phyloP scores from a whole-genome alignment of 2,329 filamentous ascomycete genomes.

The Diaporthe velutina region DNA sequence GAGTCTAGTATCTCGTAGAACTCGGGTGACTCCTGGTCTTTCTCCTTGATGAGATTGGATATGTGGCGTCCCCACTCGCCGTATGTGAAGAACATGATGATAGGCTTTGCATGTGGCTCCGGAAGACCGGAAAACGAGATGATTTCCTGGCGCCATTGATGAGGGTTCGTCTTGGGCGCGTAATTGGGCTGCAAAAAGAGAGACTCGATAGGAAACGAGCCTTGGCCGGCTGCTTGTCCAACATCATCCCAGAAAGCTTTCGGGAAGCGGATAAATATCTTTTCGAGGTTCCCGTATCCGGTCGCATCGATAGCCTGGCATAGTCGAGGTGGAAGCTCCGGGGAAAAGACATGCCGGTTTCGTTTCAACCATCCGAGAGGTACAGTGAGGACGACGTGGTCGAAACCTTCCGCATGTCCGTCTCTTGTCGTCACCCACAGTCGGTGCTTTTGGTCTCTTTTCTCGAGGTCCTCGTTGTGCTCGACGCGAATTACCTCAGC shows the following conservation, averaged over 20 bases:
- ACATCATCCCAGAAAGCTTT: slow-evolving; percentile 44
- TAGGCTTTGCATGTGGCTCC: background rate
- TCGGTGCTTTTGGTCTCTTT: background rate
- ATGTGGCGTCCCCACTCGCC: background rate
- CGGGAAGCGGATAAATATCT: slow-evolving; percentile 47
- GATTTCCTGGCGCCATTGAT: slow-evolving; percentile 21
- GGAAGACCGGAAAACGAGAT: slow-evolving; percentile 15
- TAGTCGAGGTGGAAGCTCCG: slow-evolving; percentile 56
- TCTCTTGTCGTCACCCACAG: background rate
- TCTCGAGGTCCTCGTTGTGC: background rate
- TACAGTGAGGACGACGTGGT: slow-evolving; percentile 65
- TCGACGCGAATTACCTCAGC: background rate
- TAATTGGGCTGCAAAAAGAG: background rate
- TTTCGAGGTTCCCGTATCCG: slow-evolving; percentile 45
- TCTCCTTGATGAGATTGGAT: background rate
- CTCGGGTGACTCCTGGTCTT: background rate
- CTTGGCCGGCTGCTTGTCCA: background rate
- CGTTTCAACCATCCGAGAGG: slow-evolving; percentile 67
- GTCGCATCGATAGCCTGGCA: slow-evolving; percentile 57
- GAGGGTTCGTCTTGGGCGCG: background rate
- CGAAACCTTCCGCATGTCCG: slow-evolving; percentile 50
- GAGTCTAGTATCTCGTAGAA: background rate
- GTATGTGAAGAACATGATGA: slow-evolving; percentile 10
- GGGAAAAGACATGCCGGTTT: slow-evolving; percentile 58
- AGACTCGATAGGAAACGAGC: slow-evolving; percentile 11